These are phyloP conservation scores for Pulveroboletus sp. DNA, from an alignment of 768 basidiomycete species.

Conservation along the genomic window DNA sequence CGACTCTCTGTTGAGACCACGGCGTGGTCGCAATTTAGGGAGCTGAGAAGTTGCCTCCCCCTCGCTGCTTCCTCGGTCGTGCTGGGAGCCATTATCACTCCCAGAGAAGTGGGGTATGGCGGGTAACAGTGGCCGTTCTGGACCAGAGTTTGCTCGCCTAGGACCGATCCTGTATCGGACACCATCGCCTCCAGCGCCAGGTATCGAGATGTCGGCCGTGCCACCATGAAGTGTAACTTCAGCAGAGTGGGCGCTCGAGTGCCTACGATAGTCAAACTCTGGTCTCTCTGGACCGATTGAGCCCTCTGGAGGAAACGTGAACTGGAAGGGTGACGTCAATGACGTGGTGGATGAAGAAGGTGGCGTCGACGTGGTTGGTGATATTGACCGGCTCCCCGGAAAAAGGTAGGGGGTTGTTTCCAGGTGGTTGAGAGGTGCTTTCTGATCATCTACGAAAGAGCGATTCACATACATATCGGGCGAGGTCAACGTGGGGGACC, in stretches of 20 bases:
- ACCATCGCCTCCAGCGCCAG: constrained; percentile 47
- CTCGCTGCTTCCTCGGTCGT: constrained; percentile 53
- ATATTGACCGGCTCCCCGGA: constrained; percentile 65
- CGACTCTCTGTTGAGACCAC: constrained; percentile 42
- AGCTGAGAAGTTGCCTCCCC: constrained; percentile 42
- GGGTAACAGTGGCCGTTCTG: constrained; percentile 47
- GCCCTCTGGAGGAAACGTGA: constrained; percentile 53
- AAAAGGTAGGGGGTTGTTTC: constrained; percentile 57
- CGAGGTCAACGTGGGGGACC: constrained; percentile 51
- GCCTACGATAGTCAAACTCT: constrained; percentile 65
- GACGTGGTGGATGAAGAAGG: constrained; percentile 57
- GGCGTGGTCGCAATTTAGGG: constrained; percentile 45
- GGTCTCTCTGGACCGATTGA: constrained; percentile 49
- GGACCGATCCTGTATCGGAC: constrained; percentile 56
- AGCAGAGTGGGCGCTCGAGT: constrained; percentile 45
- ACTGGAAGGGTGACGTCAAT: constrained; percentile 63
- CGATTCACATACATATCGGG: constrained; percentile 47
- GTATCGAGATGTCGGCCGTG: constrained; percentile 63
- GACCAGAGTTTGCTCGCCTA: constrained; percentile 44
- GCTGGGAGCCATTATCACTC: constrained; percentile 48
- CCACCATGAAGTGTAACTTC: constrained; percentile 72
- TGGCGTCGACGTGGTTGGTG: constrained; percentile 60
- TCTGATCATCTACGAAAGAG: constrained; percentile 52
- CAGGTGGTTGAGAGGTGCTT: constrained; percentile 45
- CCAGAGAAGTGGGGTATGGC: constrained; percentile 44